These are phyloP conservation scores for Aspergillus tubingensis DNA, from an alignment of 2,329 filamentous ascomycete genomes.

Conservation along the genomic window DNA sequence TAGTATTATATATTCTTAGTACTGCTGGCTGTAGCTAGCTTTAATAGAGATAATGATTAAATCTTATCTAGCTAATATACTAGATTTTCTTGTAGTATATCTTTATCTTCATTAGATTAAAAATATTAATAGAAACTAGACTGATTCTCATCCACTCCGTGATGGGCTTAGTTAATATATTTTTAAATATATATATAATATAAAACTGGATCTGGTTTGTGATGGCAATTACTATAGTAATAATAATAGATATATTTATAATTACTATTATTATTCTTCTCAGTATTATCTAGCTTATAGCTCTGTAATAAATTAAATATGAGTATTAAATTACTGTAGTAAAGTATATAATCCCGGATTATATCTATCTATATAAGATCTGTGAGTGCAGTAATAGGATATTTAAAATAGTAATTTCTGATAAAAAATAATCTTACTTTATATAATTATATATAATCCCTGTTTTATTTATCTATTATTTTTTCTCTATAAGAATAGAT, in stretches of 20 bases:
- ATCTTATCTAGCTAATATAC: neutral
- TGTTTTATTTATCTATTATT: no score
- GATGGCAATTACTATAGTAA: neutral
- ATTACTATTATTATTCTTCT: neutral
- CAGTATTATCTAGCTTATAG: no score
- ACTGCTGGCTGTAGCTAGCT: constrained; percentile 1
- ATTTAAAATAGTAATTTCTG: no score
- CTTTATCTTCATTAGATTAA: neutral
- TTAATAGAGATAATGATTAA: neutral
- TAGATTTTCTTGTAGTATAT: constrained; percentile 5
- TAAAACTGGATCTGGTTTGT: constrained; percentile 3
- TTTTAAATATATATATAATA: constrained; percentile 9
- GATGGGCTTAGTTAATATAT: constrained; percentile 7
- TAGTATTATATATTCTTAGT: neutral
- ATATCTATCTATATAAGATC: no score
- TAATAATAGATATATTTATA: neutral
- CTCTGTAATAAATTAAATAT: no score
- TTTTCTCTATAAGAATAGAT: no score
- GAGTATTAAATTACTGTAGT: no score
- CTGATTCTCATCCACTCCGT: constrained; percentile 1
- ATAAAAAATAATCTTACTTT: no score
- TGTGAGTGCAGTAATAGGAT: no score
- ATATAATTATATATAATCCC: no score
- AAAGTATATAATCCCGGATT: no score
- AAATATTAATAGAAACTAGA: neutral